phyloP scores from a whole-genome alignment of 2,329 filamentous ascomycete genomes.

The Magnaporthales sp. region DNA sequence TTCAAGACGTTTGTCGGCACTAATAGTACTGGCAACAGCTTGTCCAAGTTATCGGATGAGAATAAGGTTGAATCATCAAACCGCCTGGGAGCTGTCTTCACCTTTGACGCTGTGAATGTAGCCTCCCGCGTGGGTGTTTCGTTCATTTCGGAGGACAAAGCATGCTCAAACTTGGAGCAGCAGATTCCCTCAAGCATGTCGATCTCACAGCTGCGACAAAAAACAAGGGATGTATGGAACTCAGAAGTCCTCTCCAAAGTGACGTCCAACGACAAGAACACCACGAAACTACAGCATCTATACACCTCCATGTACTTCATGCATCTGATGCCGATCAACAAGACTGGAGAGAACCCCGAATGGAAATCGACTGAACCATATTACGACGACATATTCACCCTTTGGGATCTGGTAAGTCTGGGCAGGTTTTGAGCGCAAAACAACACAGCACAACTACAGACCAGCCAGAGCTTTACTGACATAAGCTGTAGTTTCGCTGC shows the following conservation, averaged over 20 bases:
- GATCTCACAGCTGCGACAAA: conserved; percentile 33
- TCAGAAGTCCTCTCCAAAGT: conserved; percentile 53
- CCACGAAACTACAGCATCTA: conserved; percentile 47
- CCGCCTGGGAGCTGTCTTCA: conserved; percentile 43
- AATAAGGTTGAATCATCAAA: conserved; percentile 21
- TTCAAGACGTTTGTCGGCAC: conserved; percentile 35
- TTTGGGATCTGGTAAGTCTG: conserved; percentile 44
- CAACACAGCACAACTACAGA: no score
- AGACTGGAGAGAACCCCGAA: conserved; percentile 60
- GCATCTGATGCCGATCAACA: conserved; percentile 60
- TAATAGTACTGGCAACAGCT: conserved; percentile 19
- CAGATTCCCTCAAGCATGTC: conserved; percentile 42
- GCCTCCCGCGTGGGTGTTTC: conserved; percentile 57
- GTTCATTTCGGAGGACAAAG: conserved; percentile 54
- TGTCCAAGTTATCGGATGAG: conserved; percentile 23
- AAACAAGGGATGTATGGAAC: conserved; percentile 49
- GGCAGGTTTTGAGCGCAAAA: conserved; percentile 7
- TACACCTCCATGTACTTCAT: conserved; percentile 65
- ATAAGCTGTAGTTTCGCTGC: conserved; percentile 43
- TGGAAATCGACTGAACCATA: conserved; percentile 60
- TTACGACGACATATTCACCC: conserved; percentile 63
- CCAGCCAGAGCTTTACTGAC: no score
- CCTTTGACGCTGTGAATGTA: conserved; percentile 37
- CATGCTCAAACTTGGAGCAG: conserved; percentile 46
- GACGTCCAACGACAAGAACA: conserved; percentile 46